Base-by-base conservation (phyloP, 306 rosid species). In the Vigna trinervia region DNA sequence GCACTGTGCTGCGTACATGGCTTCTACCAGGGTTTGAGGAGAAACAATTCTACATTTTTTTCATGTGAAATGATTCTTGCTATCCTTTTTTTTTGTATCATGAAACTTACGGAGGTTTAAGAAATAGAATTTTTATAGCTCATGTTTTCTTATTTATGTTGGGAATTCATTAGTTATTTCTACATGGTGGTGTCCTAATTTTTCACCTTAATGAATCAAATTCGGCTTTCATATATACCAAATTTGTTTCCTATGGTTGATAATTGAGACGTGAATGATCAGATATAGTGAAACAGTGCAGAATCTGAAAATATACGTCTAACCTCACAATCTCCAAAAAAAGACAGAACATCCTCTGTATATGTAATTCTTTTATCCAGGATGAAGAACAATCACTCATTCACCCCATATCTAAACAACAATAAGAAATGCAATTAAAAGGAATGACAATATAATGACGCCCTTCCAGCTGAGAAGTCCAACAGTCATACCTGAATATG, bases 171-270 rank as follows among this genome's bases (percentile, higher is more conserved):
- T 52, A 14, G 23, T 30, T 30, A 47, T 62, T 28, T 48, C 52
- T 48, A 7, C 59, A 15, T 12, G 32, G 23, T 48, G 71, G 69
- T 57, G 72, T 45, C 30, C 19, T 22, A 20, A 50, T 47, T 58
- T 62, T 43, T 22, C 26, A 63, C 71, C n/a, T 1, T 22, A n/a
- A 30, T 71, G 5, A 28, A 13, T 63, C 48, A 32, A 72, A 23
- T 32, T 62, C 12, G 56, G 63, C 17, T 47, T 13, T 34, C n/a
- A 54, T 53, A 8, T 13, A 45, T 12, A 30, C 32, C 34, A 48
- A 71, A 32, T 60, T 11, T n/a, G 77, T 59, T 48, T 77, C 20
- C n/a, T 36, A 11, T 45, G 47, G 47, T 75, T 75, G 71, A 51
- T 32, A 76, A 52, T 38, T 53, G 78, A 45, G 41, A 60, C 47